Conservation (phyloP, 2,329 filamentous ascomycete genomes). For the Colletotrichum lini region DNA sequence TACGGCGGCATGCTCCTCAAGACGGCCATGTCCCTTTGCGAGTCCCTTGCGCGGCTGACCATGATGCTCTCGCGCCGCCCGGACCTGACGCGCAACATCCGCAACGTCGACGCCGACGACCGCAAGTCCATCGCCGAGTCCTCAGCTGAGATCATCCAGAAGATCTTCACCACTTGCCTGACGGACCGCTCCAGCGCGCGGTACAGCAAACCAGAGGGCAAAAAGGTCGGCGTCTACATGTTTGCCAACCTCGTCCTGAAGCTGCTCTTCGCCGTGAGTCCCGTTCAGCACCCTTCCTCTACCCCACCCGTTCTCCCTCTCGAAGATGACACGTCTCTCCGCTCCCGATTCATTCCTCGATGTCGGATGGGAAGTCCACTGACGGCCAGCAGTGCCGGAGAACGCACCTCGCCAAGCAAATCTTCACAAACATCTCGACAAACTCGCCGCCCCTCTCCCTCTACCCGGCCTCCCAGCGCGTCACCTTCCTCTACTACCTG, state of each 20-base stretch:
- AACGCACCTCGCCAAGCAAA: constrained; percentile 85
- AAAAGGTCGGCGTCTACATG: constrained; percentile 89
- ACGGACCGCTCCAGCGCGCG: constrained; percentile 81
- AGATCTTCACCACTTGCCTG: constrained; percentile 91
- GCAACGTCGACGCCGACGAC: constrained; percentile 74
- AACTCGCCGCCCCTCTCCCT: constrained; percentile 85
- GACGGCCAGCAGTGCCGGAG: constrained; percentile 75
- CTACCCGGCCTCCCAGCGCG: constrained; percentile 88
- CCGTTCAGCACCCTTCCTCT: constrained; percentile 7
- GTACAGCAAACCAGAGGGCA: constrained; percentile 81
- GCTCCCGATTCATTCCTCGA: neutral
- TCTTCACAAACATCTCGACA: constrained; percentile 89
- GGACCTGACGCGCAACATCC: constrained; percentile 79
- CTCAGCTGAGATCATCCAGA: constrained; percentile 89
- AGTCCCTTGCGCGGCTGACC: constrained; percentile 84
- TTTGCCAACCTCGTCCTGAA: constrained; percentile 93
- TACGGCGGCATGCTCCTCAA: constrained; percentile 87
- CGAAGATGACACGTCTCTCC: neutral
- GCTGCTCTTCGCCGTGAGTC: constrained; percentile 82
- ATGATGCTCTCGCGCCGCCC: constrained; percentile 87
- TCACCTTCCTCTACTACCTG: constrained; percentile 95
- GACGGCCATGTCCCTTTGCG: constrained; percentile 85
- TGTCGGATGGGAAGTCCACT: constrained; percentile 26
- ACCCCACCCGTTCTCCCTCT: neutral
- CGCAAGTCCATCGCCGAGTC: constrained; percentile 87